These are phyloP conservation scores for Ricinus communis DNA, from an alignment of 345 rosid genomes.

Conservation along the genomic window DNA sequence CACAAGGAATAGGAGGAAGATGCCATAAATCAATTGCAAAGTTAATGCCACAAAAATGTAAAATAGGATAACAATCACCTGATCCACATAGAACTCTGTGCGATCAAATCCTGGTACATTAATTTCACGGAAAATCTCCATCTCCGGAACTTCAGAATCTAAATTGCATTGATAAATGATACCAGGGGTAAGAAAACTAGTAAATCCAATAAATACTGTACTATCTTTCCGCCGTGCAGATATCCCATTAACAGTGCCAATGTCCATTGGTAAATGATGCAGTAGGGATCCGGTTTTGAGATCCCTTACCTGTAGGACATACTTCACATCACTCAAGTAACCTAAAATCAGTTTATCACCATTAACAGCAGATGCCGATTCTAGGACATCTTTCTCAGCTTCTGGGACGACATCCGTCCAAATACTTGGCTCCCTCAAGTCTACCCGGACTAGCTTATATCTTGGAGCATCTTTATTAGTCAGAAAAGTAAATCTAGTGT, in stretches of 20 bases:
- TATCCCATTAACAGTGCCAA: conserved; percentile 66
- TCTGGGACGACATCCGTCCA: conserved; percentile 82
- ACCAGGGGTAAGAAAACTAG: conserved; percentile 86
- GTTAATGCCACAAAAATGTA: conserved; percentile 2
- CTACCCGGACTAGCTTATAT: conserved; percentile 77
- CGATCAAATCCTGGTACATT: conserved; percentile 75
- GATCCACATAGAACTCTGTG: conserved; percentile 62
- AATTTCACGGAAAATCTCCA: conserved; percentile 79
- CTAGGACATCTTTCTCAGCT: conserved; percentile 76
- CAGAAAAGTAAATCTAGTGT: conserved; percentile 60
- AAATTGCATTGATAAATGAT: conserved; percentile 78
- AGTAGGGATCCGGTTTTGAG: conserved; percentile 66
- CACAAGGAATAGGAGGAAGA: neutral
- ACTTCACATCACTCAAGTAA: conserved; percentile 87
- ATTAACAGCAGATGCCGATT: conserved; percentile 65
- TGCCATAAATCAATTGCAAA: neutral
- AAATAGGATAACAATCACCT: conserved; percentile 44
- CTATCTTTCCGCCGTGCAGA: conserved; percentile 67
- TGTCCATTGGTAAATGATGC: conserved; percentile 73
- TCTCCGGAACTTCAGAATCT: conserved; percentile 44
- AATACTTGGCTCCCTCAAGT: conserved; percentile 63
- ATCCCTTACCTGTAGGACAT: conserved; percentile 78
- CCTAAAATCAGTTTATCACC: conserved; percentile 65
- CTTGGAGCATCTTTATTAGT: conserved; percentile 85
- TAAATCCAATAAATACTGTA: conserved; percentile 58